Conservation (phyloP, 805 yeast species). For the Wickerhamomyces queroliae region DNA sequence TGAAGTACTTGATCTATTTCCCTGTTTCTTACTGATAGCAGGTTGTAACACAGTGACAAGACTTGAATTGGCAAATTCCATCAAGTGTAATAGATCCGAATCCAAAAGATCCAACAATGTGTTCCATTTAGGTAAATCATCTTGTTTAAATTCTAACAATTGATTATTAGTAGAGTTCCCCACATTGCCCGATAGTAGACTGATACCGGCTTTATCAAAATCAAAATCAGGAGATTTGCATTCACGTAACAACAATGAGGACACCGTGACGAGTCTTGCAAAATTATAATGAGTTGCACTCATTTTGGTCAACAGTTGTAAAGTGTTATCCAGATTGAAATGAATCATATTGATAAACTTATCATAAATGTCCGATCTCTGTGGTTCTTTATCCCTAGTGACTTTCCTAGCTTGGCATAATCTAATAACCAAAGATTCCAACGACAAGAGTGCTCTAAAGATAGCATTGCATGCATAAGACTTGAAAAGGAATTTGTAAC, state of each 20-base stretch:
- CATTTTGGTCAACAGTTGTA: constrained; percentile 13
- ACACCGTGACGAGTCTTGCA: constrained; percentile 11
- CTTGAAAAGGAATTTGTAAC: constrained; percentile 35
- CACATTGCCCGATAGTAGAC: neutral
- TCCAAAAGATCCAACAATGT: constrained; percentile 10
- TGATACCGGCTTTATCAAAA: constrained; percentile 6
- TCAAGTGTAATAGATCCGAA: constrained; percentile 9
- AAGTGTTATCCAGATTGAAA: constrained; percentile 4
- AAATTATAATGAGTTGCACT: constrained; percentile 13
- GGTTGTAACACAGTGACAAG: constrained; percentile 16
- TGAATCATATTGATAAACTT: constrained; percentile 8
- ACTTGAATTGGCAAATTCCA: constrained; percentile 6
- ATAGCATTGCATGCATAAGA: constrained; percentile 24
- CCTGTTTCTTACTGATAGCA: neutral
- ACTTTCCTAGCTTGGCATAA: constrained; percentile 14
- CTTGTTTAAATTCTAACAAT: constrained; percentile 9
- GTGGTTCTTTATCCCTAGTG: neutral
- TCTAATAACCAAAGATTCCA: constrained; percentile 7
- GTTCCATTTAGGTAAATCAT: constrained; percentile 16
- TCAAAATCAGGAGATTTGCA: constrained; percentile 14
- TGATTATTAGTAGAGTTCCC: neutral
- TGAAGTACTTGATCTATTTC: neutral
- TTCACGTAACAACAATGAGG: constrained; percentile 9
- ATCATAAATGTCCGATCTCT: constrained; percentile 7
- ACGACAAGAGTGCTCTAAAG: constrained; percentile 8